Evolutionary conservation across 139 green algal genomes (phyloP).

Genomic region (Ettlia oleoabundans): DNA sequence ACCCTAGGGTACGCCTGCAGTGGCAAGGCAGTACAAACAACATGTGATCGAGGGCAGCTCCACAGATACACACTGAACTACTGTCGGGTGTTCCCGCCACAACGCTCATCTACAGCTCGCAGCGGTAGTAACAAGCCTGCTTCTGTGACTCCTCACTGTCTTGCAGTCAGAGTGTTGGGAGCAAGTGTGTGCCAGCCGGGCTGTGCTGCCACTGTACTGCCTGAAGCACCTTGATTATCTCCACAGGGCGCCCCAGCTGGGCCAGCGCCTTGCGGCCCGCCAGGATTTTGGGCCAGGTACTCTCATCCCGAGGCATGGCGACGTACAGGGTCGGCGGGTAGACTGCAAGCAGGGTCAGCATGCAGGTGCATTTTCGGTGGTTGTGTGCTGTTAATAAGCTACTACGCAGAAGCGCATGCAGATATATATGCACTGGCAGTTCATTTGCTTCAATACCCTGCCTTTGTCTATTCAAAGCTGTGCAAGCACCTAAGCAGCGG

Average conservation of each 20-base stretch:
- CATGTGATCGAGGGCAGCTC: no score
- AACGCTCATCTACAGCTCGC: no score
- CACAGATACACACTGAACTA: neutral
- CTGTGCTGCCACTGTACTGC: no score
- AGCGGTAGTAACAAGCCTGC: no score
- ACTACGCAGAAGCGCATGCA: no score
- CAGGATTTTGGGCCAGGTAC: neutral
- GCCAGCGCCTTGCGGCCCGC: neutral
- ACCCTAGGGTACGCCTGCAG: neutral
- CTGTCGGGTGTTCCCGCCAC: neutral
- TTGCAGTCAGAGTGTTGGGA: no score
- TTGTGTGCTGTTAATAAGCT: no score
- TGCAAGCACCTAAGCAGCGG: neutral
- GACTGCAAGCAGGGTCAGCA: no score
- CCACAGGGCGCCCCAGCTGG: neutral
- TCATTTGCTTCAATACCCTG: neutral
- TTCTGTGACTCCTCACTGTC: no score
- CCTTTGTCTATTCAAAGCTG: neutral
- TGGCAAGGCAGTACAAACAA: neutral
- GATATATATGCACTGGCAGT: no score
- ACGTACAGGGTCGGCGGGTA: neutral
- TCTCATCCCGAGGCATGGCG: neutral
- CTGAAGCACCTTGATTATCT: slow-evolving; percentile 13
- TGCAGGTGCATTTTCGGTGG: no score
- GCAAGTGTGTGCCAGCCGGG: no score